Base-by-base conservation (phyloP, 805 yeast species). In the Candida dendrica region DNA sequence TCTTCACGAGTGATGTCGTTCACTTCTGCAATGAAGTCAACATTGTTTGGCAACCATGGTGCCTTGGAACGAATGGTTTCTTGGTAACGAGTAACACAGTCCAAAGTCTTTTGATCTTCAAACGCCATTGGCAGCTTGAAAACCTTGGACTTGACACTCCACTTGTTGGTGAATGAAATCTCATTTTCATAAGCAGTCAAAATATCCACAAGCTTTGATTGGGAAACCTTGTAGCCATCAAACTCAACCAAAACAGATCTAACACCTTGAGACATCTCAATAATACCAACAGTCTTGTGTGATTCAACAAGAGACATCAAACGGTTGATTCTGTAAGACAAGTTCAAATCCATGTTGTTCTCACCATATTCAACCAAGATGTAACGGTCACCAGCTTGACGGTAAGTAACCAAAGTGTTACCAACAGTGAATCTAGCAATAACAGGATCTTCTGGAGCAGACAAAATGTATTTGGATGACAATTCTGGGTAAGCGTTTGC, bases 11-110 rank as follows among this genome's bases (percentile, higher is more conserved):
- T 75, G 35, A 93, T 72, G 18, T 83, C 93, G 61, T 93, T 91
- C 47, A 90, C 89, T 51, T 79, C 77, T 29, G 95, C 95, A 63
- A 91, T 77, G 66, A 93, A 91, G 62, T 91, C 98, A 47, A 93
- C 96, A 57, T 91, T 91, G 69, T 89, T 91, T 49, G 98, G 98
- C 56, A 91, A 73, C 98, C 98, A 91, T 34, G 98, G 98, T 7
- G 98, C 98, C 39, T 77, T 77, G 17, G 91, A 72, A 55, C 98
- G 76, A 54, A 93, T 90, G 8, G 98, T 93, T 66, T 91, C 98
- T 60, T 81, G 79, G 63, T 91, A 91, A 64, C 98, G 77, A 47
- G 77, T 75, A 32, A 90, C 98, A 32, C 97, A 95, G 46, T 79
- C 91, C 54, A 91, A 66, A 2, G 96, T 89, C 65, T 84, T 78